Conservation (phyloP, 2,329 filamentous ascomycete species). For the Calonectria hongkongensis region DNA sequence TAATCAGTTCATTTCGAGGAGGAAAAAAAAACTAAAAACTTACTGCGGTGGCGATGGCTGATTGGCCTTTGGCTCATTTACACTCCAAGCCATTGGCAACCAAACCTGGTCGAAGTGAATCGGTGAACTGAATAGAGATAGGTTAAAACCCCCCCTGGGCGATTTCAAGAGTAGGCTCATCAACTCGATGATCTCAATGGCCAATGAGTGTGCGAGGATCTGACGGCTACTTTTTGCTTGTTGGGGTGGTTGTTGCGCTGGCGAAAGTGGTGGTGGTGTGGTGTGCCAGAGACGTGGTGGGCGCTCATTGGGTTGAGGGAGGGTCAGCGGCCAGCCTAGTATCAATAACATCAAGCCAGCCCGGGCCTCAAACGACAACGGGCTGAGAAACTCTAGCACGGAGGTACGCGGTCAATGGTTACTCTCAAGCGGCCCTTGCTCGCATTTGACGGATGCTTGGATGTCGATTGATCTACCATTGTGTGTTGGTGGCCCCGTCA, state of each 20-base stretch:
- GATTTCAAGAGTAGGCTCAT: conserved; percentile 36
- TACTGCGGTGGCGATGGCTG: conserved; percentile 6
- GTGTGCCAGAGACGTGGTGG: conserved; percentile 61
- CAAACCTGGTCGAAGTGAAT: conserved; percentile 28
- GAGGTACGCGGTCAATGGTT: conserved; percentile 46
- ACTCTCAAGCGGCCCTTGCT: conserved; percentile 23
- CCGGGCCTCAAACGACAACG: conserved; percentile 38
- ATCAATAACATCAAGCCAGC: conserved; percentile 41
- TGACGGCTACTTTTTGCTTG: conserved; percentile 39
- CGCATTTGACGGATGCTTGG: conserved; percentile 25
- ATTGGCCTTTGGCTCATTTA: conserved; percentile 26
- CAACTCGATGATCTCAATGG: conserved; percentile 35
- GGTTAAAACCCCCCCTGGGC: conserved; percentile 25
- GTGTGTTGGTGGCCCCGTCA: conserved; percentile 28
- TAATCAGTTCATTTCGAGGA: conserved; percentile 9
- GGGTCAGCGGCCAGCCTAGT: conserved; percentile 50
- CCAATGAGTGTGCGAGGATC: conserved; percentile 40
- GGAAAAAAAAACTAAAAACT: not conserved
- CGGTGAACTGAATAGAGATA: conserved; percentile 26
- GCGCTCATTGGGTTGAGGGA: conserved; percentile 57
- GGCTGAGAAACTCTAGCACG: conserved; percentile 43
- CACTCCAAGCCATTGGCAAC: conserved; percentile 17
- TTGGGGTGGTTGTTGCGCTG: conserved; percentile 45
- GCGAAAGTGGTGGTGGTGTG: conserved; percentile 48
- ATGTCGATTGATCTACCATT: conserved; percentile 30